Base-by-base conservation (phyloP, 2,329 filamentous ascomycete species). In the Monosporascus sp. region DNA sequence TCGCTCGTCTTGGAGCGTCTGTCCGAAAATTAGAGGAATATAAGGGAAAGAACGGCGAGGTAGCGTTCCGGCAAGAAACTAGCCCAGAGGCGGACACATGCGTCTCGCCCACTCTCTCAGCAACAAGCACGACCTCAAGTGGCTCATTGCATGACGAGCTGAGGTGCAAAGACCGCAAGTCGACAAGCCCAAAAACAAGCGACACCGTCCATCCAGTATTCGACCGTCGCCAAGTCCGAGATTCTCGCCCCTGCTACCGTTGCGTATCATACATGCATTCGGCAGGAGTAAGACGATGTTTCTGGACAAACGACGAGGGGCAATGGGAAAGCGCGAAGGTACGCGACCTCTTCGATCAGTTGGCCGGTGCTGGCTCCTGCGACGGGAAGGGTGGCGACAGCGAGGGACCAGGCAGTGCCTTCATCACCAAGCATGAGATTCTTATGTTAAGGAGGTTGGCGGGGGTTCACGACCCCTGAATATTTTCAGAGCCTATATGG, bases 361-460 rank as follows among this genome's bases (percentile, higher is more conserved):
- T 80, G 49, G 72, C 78, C 50, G 61, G 65, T 31, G 60, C 57
- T 20, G 54, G 61, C 45, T 54, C 56, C 9, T 63, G 56, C 7
- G 52, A 60, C 50, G 54, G 38, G 52, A 58, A 24, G 51, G 58
- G 9, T 52, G 64, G 43, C 50, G 57, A 51, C 9, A 56, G 53
- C 7, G 62, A 60, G 41, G 59, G 63, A 37, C 54, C 58, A 61
- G 59, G 46, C 67, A 68, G 16, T n/a, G 64, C 79, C 1, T 80
- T 80, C 61, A 73, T 80, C 17, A 81, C 76, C 7, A 81, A 80
- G 65, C 77, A 80, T 64, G 76, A 80, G 59, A 73, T 80, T 2
- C 58, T 79, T 50, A 74, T 76, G 71, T 59, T 80, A 59, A 70
- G 71, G 58, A 61, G 48, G 22, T 22, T 53, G 24, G 40, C 34